A percentile compares a stretch with the other conserved stretches of the same genome.
phyloP scores from a whole-genome alignment of 2,329 filamentous ascomycete genomes.

The Aurifilum marmelostoma region DNA sequence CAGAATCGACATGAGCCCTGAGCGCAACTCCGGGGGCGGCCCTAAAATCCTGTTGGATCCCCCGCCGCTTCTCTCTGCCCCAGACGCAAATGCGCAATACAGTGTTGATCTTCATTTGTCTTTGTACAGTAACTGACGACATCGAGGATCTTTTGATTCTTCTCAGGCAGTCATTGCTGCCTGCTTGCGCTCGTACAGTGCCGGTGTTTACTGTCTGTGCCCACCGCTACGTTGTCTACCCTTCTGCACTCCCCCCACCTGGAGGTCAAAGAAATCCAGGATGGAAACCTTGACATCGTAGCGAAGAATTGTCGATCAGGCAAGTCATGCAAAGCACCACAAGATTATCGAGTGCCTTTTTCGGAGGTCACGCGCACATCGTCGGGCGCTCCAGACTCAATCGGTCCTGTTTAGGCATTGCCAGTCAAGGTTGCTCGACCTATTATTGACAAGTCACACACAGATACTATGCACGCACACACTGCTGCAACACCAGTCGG shows the following conservation, averaged over 20 bases:
- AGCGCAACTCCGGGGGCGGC: not conserved
- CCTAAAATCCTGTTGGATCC: not conserved
- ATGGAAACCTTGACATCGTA: not conserved
- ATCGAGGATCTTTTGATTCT: not conserved
- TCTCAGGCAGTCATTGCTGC: no score
- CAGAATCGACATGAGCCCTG: not conserved
- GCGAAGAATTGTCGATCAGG: not conserved
- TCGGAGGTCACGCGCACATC: not conserved
- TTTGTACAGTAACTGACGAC: not conserved
- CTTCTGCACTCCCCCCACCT: not conserved
- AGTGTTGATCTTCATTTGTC: slow-evolving; percentile 9
- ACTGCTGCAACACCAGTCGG: not conserved
- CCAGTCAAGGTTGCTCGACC: not conserved
- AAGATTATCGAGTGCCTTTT: not conserved
- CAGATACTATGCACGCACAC: not conserved
- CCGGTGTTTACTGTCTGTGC: not conserved
- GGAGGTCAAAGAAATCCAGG: not conserved
- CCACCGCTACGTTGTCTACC: not conserved
- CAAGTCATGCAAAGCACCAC: not conserved
- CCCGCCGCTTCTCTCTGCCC: not conserved
- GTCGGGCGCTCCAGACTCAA: not conserved
- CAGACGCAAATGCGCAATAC: not conserved
- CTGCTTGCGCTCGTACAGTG: not conserved
- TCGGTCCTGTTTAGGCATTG: not conserved
- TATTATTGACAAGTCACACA: not conserved